Conservation (phyloP, 768 basidiomycete species). For the Crucibulum laeve region DNA sequence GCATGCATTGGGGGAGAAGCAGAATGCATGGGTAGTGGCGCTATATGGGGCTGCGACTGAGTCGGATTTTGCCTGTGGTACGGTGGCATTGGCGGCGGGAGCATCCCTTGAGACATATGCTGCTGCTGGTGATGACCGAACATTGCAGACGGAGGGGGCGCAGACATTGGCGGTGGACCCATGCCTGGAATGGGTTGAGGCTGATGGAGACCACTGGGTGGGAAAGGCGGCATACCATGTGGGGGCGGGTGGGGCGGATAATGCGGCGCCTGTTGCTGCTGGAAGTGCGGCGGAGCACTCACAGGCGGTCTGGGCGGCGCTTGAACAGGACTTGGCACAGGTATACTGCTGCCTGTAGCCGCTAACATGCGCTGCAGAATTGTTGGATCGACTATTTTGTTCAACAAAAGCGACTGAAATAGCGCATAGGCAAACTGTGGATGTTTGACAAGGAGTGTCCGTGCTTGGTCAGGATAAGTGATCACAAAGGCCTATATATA, state of each 20-base stretch:
- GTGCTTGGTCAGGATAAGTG: conserved; percentile 87
- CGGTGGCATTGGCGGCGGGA: conserved; percentile 26
- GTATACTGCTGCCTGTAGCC: conserved; percentile 25
- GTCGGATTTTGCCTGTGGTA: no score
- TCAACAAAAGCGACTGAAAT: conserved; percentile 89
- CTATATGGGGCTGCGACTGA: conserved; percentile 7
- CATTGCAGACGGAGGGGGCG: conserved; percentile 27
- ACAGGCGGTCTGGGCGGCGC: conserved; percentile 19
- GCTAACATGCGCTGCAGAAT: conserved; percentile 71
- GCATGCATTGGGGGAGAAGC: no score
- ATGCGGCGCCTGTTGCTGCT: conserved; percentile 45
- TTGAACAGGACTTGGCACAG: conserved; percentile 12
- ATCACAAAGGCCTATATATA: conserved; percentile 78
- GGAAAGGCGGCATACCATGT: conserved; percentile 28
- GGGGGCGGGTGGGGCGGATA: conserved; percentile 25
- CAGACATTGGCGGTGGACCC: conserved; percentile 24
- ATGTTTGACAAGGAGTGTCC: conserved; percentile 69
- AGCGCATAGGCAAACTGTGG: conserved; percentile 96
- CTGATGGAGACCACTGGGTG: conserved; percentile 23
- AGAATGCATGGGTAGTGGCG: no score
- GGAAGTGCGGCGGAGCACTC: conserved; percentile 22
- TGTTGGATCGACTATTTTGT: conserved; percentile 88
- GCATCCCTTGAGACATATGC: conserved; percentile 21
- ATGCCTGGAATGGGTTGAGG: conserved; percentile 25
- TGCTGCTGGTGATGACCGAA: conserved; percentile 23